Percentiles rank a stretch among this genome's conserved stretches.
Evolutionary conservation across 2,329 filamentous ascomycete species (phyloP).

Genomic region (Rhytidhysteron rufulum): DNA sequence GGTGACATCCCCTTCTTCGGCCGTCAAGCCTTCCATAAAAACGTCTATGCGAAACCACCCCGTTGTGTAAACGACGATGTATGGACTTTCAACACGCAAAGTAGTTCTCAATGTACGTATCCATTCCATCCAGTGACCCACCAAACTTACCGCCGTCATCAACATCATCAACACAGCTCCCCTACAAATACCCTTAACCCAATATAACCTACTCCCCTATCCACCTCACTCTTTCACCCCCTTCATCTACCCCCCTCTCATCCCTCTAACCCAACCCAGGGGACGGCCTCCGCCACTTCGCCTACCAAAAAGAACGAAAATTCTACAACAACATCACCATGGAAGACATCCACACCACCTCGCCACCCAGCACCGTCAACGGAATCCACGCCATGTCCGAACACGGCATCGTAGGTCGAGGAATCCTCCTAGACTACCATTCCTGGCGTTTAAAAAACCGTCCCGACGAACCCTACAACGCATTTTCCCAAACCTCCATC

Average conservation of each 20-base stretch:
- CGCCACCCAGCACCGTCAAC: slow-evolving; percentile 10
- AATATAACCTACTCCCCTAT: too few species aligned
- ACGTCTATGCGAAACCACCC: slow-evolving; percentile 10
- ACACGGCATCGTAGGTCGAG: slow-evolving; percentile 54
- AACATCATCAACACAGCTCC: too few species aligned
- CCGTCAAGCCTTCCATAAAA: slow-evolving; percentile 49
- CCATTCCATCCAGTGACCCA: too few species aligned
- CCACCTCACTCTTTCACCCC: neutral
- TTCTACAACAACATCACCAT: slow-evolving; percentile 30
- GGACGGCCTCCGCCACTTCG: slow-evolving; percentile 37
- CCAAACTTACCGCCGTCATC: too few species aligned
- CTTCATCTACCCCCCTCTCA: too few species aligned
- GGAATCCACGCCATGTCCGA: slow-evolving; percentile 39
- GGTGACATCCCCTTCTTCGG: slow-evolving; percentile 51
- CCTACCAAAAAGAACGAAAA: slow-evolving; percentile 18
- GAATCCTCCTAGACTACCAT: slow-evolving; percentile 53
- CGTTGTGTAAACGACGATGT: slow-evolving; percentile 17
- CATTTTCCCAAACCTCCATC: slow-evolving; percentile 18
- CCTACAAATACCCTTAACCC: too few species aligned
- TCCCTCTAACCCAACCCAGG: slow-evolving; percentile 20
- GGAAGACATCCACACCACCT: slow-evolving; percentile 20
- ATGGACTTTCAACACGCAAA: slow-evolving; percentile 18
- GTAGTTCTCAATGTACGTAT: slow-evolving; percentile 10
- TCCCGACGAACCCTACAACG: slow-evolving; percentile 16
- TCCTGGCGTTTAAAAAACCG: slow-evolving; percentile 13